A percentile compares a stretch with the other conserved stretches of the same genome.
Evolutionary conservation across 176 grass and related monocot genomes (phyloP).

Genomic region (Avena sativa): DNA sequence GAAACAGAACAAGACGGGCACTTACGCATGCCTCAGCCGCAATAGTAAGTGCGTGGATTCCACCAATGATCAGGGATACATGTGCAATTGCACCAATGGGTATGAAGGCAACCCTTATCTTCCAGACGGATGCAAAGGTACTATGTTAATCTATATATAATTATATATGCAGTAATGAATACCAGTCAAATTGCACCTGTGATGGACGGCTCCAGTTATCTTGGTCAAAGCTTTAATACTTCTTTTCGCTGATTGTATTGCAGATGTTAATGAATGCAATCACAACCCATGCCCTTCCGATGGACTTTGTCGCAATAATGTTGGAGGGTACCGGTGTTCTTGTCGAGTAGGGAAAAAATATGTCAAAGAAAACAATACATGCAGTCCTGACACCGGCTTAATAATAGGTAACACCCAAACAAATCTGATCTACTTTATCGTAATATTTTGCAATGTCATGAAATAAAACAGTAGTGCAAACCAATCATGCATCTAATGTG

Average conservation of each 20-base stretch:
- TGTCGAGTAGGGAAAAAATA: constrained; percentile 27
- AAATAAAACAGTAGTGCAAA: not conserved
- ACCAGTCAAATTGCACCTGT: not conserved
- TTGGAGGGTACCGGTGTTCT: constrained; percentile 17
- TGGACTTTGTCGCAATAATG: not conserved
- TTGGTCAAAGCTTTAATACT: not conserved
- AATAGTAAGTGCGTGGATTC: not conserved
- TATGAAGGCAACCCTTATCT: constrained; percentile 46
- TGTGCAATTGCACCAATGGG: constrained; percentile 25
- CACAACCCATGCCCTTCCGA: constrained; percentile 31
- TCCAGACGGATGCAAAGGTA: constrained; percentile 38
- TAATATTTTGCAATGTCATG: not conserved
- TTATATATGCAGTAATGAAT: not conserved
- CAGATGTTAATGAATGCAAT: constrained; percentile 38
- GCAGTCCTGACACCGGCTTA: not conserved
- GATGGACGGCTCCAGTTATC: not conserved
- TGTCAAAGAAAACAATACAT: not conserved
- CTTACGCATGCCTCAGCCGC: constrained; percentile 20
- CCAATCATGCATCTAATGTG: not conserved
- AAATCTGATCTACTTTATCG: not conserved
- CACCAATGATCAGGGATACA: not conserved
- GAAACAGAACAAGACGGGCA: not conserved
- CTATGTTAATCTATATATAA: too few relatives aligned
- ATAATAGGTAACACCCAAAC: constrained; percentile 21
- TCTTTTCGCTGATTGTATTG: not conserved